Conservation (phyloP, 2,329 filamentous ascomycete genomes). For the Cladosporium oxysporum region DNA sequence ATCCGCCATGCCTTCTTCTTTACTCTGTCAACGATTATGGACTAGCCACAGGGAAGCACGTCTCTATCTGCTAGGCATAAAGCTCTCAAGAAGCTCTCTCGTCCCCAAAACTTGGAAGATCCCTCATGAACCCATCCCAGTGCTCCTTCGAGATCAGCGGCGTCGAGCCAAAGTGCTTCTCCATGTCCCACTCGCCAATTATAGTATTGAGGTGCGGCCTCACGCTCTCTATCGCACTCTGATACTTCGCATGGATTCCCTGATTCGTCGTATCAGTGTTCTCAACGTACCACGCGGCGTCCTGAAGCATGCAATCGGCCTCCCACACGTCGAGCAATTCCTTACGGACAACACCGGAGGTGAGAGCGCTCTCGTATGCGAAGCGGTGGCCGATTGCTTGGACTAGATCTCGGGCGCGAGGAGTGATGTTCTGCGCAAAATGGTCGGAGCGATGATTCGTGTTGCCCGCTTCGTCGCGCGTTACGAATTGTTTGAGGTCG, state of each 20-base stretch:
- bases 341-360: neutral
- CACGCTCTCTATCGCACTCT: neutral
- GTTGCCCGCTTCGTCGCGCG: neutral
- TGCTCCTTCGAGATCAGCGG: neutral
- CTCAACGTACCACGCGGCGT: constrained; percentile 7
- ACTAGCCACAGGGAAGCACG: too few species aligned
- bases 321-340: constrained; percentile 1
- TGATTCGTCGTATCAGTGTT: neutral
- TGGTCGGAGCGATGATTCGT: neutral
- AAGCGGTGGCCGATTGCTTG: constrained; percentile 1
- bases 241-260: neutral
- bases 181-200: neutral
- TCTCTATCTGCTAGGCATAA: too few species aligned
- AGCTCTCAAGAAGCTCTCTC: too few species aligned
- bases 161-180: neutral
- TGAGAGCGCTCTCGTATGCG: neutral
- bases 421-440: constrained; percentile 2
- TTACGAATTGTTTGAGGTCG: neutral
- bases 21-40: too few species aligned
- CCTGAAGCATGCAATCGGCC: neutral
- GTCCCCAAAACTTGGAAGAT: neutral
- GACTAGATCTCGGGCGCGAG: neutral
- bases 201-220: neutral
- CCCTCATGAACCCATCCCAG: neutral
- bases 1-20: too few species aligned